Evolutionary conservation across 257 asterid genomes (phyloP), one percentile per base, ranked within the genome.

Genomic region (Leonotis leonurus): DNA sequence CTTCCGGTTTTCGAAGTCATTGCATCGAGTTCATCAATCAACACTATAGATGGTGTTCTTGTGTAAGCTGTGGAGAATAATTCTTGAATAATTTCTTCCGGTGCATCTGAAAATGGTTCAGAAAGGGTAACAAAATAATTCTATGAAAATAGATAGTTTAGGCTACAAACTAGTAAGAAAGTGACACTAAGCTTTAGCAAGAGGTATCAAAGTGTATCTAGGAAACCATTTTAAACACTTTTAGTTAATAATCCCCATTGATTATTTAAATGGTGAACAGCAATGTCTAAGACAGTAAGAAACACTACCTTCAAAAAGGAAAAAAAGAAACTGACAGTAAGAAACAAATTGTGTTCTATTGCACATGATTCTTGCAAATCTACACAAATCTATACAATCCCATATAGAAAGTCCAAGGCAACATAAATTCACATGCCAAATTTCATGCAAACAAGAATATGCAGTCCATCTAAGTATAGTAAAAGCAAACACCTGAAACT

Each of bases 21-120:
- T 40, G 48, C 48, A 40, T 40, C 18, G 14, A 40, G n/a, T 40
- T 13, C 46, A 86, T 92, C 97, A 57, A 92, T 89, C 70, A 92
- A 92, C 56, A 92, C 89, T 53, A 92, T 83, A 21, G 97, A 92
- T 17, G 97, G 97, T 32, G 90, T 85, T 12, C 89, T 89, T 74
- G 81, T 75, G 56, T 83, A 60, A 43, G 98, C 95, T 63, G 87
- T 81, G 11, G 80, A 66, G 77, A 92, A 88, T 58, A 92, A 71
- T 43, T 84, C 88, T 24, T 93, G 74, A 36, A 89, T 81, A 65
- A 83, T 92, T 68, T 86, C 97, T 74, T 84, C 97, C 5, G 95
- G 81, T 51, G 92, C 89, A 59, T 95, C 98, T 88, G 76, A 44
- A 44, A 12, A 45, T 9, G 13, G 12, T 44, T 17, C n/a, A 8